These are phyloP conservation scores for Cladobotryum mycophilum DNA, from an alignment of 2,329 filamentous ascomycete genomes.

Conservation along the genomic window DNA sequence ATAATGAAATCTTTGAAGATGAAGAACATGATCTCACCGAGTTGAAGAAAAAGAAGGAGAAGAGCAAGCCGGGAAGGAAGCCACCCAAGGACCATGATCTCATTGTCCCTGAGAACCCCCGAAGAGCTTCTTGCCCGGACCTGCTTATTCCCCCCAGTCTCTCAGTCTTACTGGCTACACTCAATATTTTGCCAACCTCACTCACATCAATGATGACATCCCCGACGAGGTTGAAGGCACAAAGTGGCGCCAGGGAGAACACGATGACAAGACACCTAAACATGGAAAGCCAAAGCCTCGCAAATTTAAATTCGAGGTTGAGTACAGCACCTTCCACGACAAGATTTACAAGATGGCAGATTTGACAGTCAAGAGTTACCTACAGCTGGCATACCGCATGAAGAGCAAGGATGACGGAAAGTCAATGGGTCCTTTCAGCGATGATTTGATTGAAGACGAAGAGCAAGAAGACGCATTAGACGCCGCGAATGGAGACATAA, in stretches of 20 bases:
- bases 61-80: slow-evolving; percentile 29
- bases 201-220: slow-evolving; percentile 72
- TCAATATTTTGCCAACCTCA: slow-evolving; percentile 95
- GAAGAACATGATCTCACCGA: slow-evolving; percentile 23
- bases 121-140: slow-evolving; percentile 68
- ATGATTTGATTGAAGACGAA: slow-evolving; percentile 22
- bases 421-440: slow-evolving; percentile 9
- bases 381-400: slow-evolving; percentile 75
- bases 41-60: slow-evolving; percentile 26
- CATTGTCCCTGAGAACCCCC: slow-evolving; percentile 62
- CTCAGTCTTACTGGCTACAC: slow-evolving; percentile 74
- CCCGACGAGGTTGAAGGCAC: slow-evolving; percentile 24
- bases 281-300: slow-evolving; percentile 50
- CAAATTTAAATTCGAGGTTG: slow-evolving; percentile 68
- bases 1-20: slow-evolving; percentile 19
- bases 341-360: slow-evolving; percentile 68
- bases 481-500: slow-evolving; percentile 14
- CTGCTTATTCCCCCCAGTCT: slow-evolving; percentile 81
- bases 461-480: slow-evolving; percentile 21
- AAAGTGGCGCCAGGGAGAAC: slow-evolving; percentile 59
- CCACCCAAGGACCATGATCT: slow-evolving; percentile 55
- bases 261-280: slow-evolving; percentile 49
- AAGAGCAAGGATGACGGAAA: slow-evolving; percentile 15
- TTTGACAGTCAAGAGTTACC: slow-evolving; percentile 74
- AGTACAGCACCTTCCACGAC: slow-evolving; percentile 81